phyloP scores from a whole-genome alignment of 73 alveolate species.

The Paraurostyla sp. region DNA sequence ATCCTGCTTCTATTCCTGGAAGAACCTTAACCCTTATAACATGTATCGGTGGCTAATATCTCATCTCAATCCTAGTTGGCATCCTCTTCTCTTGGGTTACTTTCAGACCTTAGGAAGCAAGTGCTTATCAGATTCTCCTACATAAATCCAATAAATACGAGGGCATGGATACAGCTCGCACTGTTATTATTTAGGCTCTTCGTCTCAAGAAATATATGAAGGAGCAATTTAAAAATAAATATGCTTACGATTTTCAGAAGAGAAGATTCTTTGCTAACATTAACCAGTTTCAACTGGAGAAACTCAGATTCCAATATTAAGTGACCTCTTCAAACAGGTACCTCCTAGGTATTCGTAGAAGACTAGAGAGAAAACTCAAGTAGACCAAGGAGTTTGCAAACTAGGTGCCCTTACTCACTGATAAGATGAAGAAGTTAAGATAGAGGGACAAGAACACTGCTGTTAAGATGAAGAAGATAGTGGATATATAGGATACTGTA shows the following conservation, averaged over 20 bases:
- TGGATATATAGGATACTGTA: not conserved
- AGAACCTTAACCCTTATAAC: not conserved
- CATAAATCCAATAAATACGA: not conserved
- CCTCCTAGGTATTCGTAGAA: not conserved
- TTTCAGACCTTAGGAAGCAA: conserved; percentile 43
- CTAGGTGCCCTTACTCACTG: conserved; percentile 13
- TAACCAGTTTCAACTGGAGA: conserved; percentile 3
- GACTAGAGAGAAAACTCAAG: not conserved
- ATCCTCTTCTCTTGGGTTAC: conserved; percentile 6
- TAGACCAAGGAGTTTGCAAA: not conserved
- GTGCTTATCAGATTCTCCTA: conserved; percentile 6
- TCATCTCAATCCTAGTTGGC: conserved; percentile 8
- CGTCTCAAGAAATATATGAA: not conserved
- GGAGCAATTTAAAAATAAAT: conserved; percentile 29
- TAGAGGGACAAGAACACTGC: not conserved
- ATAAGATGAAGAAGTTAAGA: conserved; percentile 18
- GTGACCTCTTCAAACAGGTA: conserved; percentile 4
- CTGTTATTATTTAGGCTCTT: not conserved
- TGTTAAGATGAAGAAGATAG: not conserved
- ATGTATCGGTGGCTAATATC: conserved; percentile 16
- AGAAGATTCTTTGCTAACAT: conserved; percentile 9
- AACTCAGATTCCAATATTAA: not conserved
- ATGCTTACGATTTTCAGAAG: conserved; percentile 25
- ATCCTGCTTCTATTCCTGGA: conserved; percentile 35
- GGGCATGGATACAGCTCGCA: not conserved